phyloP scores from a whole-genome alignment of 1,284 basidiomycete genomes.

The Sanghuangporus baumii region DNA sequence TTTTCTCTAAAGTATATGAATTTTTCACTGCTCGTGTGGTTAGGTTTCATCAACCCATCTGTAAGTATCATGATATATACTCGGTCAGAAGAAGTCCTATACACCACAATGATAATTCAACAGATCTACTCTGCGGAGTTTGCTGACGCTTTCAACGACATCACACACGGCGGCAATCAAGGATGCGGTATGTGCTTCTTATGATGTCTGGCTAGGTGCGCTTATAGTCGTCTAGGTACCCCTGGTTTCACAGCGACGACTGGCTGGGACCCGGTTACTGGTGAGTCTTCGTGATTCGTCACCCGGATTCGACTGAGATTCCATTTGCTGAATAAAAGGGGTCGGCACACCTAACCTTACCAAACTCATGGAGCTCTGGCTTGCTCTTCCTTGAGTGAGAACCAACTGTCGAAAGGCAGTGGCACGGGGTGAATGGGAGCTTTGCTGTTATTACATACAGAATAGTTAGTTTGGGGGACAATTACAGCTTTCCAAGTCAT shows the following conservation, averaged over 20 bases:
- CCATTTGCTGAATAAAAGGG: slow-evolving; percentile 4
- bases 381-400: slow-evolving; percentile 12
- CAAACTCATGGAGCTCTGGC: slow-evolving; percentile 18
- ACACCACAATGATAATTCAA: not conserved
- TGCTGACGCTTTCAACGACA: slow-evolving; percentile 29
- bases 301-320: not conserved
- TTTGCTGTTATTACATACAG: too few species aligned
- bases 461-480: not conserved
- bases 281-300: not conserved
- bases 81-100: not conserved
- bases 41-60: slow-evolving; percentile 23
- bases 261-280: slow-evolving; percentile 27
- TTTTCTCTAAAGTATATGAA: not conserved
- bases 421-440: too few species aligned
- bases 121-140: slow-evolving; percentile 27
- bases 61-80: slow-evolving; percentile 1
- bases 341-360: slow-evolving; percentile 19
- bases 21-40: not conserved
- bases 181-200: slow-evolving; percentile 21
- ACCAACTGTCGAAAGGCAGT: too few species aligned
- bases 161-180: slow-evolving; percentile 28
- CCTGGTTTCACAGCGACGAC: slow-evolving; percentile 22
- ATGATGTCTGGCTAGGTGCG: not conserved
- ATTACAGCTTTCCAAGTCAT: not conserved
- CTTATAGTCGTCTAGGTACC: slow-evolving; percentile 12